A percentile compares a stretch with the other conserved stretches of the same genome.
These are phyloP conservation scores for Tarenaya hassleriana DNA, from an alignment of 345 rosid species.

Conservation along the genomic window DNA sequence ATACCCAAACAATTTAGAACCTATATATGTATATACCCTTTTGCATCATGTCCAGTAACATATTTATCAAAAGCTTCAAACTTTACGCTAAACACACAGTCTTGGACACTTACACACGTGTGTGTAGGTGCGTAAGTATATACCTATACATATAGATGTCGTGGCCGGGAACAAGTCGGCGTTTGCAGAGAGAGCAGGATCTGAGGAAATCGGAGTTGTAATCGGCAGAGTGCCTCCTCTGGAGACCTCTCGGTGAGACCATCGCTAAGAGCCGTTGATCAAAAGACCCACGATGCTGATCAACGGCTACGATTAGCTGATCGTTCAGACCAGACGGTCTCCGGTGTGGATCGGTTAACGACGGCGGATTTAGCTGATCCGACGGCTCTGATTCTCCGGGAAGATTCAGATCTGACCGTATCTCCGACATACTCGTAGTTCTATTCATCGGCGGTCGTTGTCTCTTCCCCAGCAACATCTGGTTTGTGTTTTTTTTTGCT, in stretches of 20 bases:
- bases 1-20: slow-evolving; percentile 2
- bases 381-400: slow-evolving; percentile 30
- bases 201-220: slow-evolving; percentile 43
- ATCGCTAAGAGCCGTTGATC: slow-evolving; percentile 43
- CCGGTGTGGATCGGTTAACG: background rate
- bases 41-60: too few relatives aligned
- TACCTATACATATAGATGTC: slow-evolving; percentile 92
- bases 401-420: slow-evolving; percentile 45
- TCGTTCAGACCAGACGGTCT: background rate
- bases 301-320: slow-evolving; percentile 16
- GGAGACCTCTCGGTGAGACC: slow-evolving; percentile 37
- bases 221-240: slow-evolving; percentile 43
- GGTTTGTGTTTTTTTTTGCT: background rate
- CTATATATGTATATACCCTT: too few relatives aligned
- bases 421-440: slow-evolving; percentile 63
- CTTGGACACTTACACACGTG: too few relatives aligned
- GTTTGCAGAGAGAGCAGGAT: slow-evolving; percentile 66
- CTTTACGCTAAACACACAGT: too few relatives aligned
- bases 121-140: too few relatives aligned
- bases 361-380: slow-evolving; percentile 18
- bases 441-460: slow-evolving; percentile 58
- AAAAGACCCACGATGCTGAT: slow-evolving; percentile 20
- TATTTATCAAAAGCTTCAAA: too few relatives aligned
- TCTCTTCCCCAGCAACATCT: slow-evolving; percentile 78
- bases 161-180: slow-evolving; percentile 60